These are phyloP conservation scores for Dendrobium officinale DNA, from an alignment of 106 monocot species.

Conservation along the genomic window DNA sequence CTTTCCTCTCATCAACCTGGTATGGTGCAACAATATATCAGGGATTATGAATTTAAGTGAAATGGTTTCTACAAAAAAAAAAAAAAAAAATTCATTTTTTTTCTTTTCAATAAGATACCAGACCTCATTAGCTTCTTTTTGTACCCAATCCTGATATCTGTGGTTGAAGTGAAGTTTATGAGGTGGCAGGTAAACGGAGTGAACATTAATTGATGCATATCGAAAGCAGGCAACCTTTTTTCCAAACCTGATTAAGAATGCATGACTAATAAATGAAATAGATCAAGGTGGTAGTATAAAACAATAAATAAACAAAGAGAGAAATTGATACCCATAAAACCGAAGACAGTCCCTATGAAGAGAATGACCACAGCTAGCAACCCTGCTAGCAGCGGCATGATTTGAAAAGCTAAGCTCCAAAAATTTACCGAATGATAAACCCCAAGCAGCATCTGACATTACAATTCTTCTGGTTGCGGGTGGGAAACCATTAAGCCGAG, in stretches of 20 bases:
- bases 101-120: background rate
- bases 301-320: slow-evolving; percentile 4
- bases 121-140: slow-evolving; percentile 80
- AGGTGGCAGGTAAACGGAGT: slow-evolving; percentile 82
- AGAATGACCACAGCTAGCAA: slow-evolving; percentile 93
- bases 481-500: slow-evolving; percentile 49
- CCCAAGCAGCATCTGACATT: slow-evolving; percentile 82
- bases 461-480: slow-evolving; percentile 64
- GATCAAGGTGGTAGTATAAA: background rate
- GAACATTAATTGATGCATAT: slow-evolving; percentile 75
- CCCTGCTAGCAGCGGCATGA: slow-evolving; percentile 92
- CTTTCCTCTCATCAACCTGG: slow-evolving; percentile 45
- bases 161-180: slow-evolving; percentile 63
- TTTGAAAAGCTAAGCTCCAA: slow-evolving; percentile 90
- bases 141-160: slow-evolving; percentile 60
- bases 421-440: slow-evolving; percentile 81
- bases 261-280: background rate
- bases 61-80: background rate
- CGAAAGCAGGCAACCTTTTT: slow-evolving; percentile 95
- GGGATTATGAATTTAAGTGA: background rate
- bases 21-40: slow-evolving; percentile 14
- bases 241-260: slow-evolving; percentile 50
- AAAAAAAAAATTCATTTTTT: background rate
- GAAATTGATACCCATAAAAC: slow-evolving; percentile 78
- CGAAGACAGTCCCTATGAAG: slow-evolving; percentile 95